Evolutionary conservation across 495 filamentous ascomycete species (phyloP), one percentile per base, ranked within the genome.

Genomic region (Aspergillus homomorphus): DNA sequence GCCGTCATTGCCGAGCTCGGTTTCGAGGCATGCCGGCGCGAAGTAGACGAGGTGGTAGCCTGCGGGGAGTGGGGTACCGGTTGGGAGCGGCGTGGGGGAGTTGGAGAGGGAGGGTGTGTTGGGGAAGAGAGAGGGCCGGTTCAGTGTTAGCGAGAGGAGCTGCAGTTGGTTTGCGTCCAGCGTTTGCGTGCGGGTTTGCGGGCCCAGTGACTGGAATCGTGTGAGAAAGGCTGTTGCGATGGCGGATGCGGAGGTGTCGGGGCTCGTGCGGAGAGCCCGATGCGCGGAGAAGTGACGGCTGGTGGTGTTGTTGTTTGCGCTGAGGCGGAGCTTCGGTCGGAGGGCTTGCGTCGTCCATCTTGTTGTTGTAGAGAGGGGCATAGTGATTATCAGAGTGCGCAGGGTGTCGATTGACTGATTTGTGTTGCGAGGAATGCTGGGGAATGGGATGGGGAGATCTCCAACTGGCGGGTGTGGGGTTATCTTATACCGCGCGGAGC

Each of bases 31-130:
- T 41, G 80, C 77, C 0, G 85, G 80, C 1, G 88, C 85, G 72
- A 89, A 91, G 71, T 92, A 89, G 22, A 85, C 79, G 10, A 90
- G 75, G 62, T 93, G 89, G 67, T 91, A 85, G 10, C 86, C 88
- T 2, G 82, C 77, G 0, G 85, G 87, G 0, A 90, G 57, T 0
- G 73, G 69, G 4, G 80, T 81, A 26, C 75, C 74, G 10, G 59
- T 33, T 0, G 68, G 45, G 7, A 62, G 56, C 4, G 59, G 20
- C 2, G 70, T 54, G 8, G 69, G 54, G n/a, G 63, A 56, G 48
- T 68, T 59, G 41, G 75, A 64, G 0, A 79, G 67, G 9, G 73
- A 56, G 0, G 70, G 60, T 3, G 71, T 57, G 33, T 45, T 49
- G 3, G 66, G 57, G 57, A 71, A 71, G 19, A 81, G 71, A 15